A percentile compares a stretch with the other conserved stretches of the same genome.
phyloP scores from a whole-genome alignment of 208 protist species.

The Phytomonas serpens region DNA sequence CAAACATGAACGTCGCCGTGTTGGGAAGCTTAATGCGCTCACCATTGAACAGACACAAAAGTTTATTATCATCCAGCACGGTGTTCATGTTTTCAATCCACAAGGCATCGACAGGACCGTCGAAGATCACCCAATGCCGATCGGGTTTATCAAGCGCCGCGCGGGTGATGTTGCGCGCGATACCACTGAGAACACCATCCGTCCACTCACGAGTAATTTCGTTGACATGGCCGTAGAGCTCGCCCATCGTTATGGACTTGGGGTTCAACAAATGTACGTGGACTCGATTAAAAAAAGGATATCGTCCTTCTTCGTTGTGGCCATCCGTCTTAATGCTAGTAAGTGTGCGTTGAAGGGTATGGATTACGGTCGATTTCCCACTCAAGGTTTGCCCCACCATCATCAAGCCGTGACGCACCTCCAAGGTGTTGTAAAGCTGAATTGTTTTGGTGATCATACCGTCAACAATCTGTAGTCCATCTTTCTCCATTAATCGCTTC shows the following conservation, averaged over 20 bases:
- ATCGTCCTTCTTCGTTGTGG: slow-evolving; percentile 20
- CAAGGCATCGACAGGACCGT: slow-evolving; percentile 98
- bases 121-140: slow-evolving; percentile 96
- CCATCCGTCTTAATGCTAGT: slow-evolving; percentile 72
- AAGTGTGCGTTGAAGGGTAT: slow-evolving; percentile 73
- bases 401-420: slow-evolving; percentile 93
- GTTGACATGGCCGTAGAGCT: slow-evolving; percentile 96
- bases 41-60: slow-evolving; percentile 96
- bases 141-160: slow-evolving; percentile 58
- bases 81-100: slow-evolving; percentile 99
- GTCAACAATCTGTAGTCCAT: slow-evolving; percentile 72
- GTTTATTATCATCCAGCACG: slow-evolving; percentile 98
- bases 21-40: slow-evolving; percentile 94
- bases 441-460: slow-evolving; percentile 84
- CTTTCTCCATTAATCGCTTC: slow-evolving; percentile 50
- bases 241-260: slow-evolving; percentile 95
- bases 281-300: slow-evolving; percentile 78
- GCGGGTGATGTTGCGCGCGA: slow-evolving; percentile 82
- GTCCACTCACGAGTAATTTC: slow-evolving; percentile 96
- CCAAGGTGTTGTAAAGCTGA: slow-evolving; percentile 92
- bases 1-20: slow-evolving; percentile 96
- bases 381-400: slow-evolving; percentile 93
- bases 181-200: slow-evolving; percentile 94
- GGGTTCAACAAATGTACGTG: slow-evolving; percentile 89
- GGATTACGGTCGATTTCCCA: slow-evolving; percentile 89